Evolutionary conservation across 1,284 basidiomycete species (phyloP), one percentile per base, ranked within the genome.

Genomic region (Ceratorhiza oryzae-sativae): DNA sequence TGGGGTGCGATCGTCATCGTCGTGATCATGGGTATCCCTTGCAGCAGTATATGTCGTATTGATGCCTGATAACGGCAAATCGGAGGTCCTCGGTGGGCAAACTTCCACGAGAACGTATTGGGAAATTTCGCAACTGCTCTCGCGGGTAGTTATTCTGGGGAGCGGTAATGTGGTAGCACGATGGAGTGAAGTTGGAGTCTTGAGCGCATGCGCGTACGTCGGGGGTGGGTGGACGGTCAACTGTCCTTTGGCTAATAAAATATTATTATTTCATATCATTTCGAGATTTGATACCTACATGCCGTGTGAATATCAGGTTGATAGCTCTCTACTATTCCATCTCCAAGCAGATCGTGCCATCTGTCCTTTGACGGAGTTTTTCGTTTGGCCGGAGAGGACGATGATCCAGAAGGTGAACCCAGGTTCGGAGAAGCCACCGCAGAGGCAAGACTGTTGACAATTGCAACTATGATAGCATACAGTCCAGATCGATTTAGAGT

Each of bases 341-440:
- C 55, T 15, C 23, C n/a, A 30, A 58, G 25, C 55, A 58, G 39
- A 20, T 32, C 34, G 32, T 36, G 55, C 55, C 55, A 58, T 8
- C 13, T 20, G 3, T 27, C n/a, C 20, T 25, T 58, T n/a, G 55
- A 20, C 3, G n/a, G 23, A 0, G 55, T 39, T 18, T 10, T 32
- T 3, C 55, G 32, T 39, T 41, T 20, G 10, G 2, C 36, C 3
- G 34, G 13, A 3, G 30, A 4, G 39, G 55, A 41, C 2, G 32
- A 3, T n/a, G 25, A 15, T 48, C 25, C 6, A 32, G 45, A 23
- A 10, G 45, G 63, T 3, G 63, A 55, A 9, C 63, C 63, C 25
- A 49, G 63, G 36, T 67, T 67, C 18, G 63, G 63, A 55, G 55
- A 55, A 13, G 49, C 36, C 6, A 67, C 32, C 4, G 36, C 63